A percentile compares a stretch with the other conserved stretches of the same genome.
phyloP scores from a whole-genome alignment of 2,329 filamentous ascomycete species.

The Escovopsis sp. region DNA sequence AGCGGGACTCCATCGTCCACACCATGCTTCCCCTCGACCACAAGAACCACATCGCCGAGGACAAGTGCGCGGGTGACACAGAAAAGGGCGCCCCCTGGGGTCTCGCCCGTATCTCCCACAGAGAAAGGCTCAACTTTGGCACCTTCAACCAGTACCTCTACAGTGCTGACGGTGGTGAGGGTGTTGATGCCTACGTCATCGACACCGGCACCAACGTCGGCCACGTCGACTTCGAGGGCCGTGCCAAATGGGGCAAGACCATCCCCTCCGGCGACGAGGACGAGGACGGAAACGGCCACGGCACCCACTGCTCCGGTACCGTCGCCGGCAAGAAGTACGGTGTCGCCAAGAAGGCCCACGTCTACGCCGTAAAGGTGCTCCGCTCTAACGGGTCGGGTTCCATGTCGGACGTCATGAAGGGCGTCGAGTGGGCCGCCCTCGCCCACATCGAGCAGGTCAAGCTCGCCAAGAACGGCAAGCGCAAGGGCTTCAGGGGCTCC shows the following conservation, averaged over 20 bases:
- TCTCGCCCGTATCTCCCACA: constrained; percentile 94
- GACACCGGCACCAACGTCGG: constrained; percentile 91
- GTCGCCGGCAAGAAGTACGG: constrained; percentile 97
- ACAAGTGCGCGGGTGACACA: constrained; percentile 39
- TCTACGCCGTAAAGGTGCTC: constrained; percentile 97
- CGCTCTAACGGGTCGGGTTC: constrained; percentile 92
- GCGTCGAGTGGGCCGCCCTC: constrained; percentile 86
- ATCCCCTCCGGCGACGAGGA: constrained; percentile 76
- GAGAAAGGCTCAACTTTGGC: constrained; percentile 70
- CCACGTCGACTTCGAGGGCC: constrained; percentile 94
- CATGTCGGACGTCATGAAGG: constrained; percentile 98
- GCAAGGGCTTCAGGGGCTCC: constrained; percentile 96
- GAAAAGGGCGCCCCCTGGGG: constrained; percentile 98
- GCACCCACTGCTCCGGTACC: constrained; percentile 97
- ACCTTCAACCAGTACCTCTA: constrained; percentile 99
- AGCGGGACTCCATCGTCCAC: constrained; percentile 86
- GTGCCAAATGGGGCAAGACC: constrained; percentile 93
- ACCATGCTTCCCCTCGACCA: constrained; percentile 44
- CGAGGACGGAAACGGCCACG: constrained; percentile 91
- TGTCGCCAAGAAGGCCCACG: constrained; percentile 95
- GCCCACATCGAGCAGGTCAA: constrained; percentile 63
- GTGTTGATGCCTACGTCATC: constrained; percentile 96
- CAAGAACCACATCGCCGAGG: constrained; percentile 21
- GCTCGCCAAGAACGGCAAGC: constrained; percentile 71
- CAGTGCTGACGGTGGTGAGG: constrained; percentile 77